Evolutionary conservation across 2,329 filamentous ascomycete genomes (phyloP), one percentile per base, ranked within the genome.

Genomic region (Metarhizium rileyi): DNA sequence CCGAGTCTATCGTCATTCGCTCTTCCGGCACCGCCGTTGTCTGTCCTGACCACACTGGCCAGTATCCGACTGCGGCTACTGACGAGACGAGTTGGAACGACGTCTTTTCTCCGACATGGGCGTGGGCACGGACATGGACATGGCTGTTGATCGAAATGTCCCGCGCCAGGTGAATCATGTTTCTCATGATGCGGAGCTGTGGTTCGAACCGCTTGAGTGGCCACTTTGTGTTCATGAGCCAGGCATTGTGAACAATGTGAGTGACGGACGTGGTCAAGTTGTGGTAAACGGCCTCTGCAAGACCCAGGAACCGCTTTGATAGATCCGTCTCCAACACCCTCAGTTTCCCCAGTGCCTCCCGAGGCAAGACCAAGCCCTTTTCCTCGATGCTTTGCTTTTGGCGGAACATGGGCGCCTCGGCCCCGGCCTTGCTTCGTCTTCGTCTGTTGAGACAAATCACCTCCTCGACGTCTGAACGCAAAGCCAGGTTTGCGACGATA

Each of bases 201-300:
- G 65, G 35, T 49, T 71, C 68, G 50, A 72, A 75, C 4, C 71
- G 63, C 42, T 62, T 72, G 9, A 57, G 59, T 4, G 51, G 45
- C 9, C 48, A 43, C 45, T 41, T 50, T 3, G 48, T 42, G 48
- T 63, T 71, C 73, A 77, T 76, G 1, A 69, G 70, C 74, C 73
- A 78, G 0, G 73, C 74, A 47, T 72, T 75, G 57, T 77, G 74
- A 22, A 75, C 49, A 33, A 80, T 69, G 51, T 76, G 70, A 0
- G 75, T 78, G 8, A 70, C 71, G 5, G 30, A 33, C 30, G 1
- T 1, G 30, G 30, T 33, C 30, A 33, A 16, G 30, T 14, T n/a
- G 30, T 2, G 30, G 30, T 33, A 33, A 33, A 14, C 30, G 10
- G 14, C 3, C 30, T 33, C 30, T 3, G 30, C 12, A 14, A 33